These are phyloP conservation scores for Phytophthora sp. DNA, from an alignment of 352 stramenopile genomes.

Conservation along the genomic window DNA sequence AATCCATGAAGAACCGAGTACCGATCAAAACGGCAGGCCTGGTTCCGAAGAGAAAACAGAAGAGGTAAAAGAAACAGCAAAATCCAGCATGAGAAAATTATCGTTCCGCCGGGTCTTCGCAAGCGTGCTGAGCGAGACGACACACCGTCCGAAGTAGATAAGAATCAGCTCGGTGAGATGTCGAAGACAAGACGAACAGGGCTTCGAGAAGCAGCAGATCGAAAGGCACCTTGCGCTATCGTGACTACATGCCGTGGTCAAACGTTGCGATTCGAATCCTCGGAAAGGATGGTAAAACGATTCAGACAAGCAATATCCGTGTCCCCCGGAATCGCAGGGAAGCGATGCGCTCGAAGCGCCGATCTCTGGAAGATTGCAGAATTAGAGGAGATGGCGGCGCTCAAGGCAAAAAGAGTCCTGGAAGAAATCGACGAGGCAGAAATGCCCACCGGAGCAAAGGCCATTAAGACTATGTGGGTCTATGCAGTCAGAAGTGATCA, in stretches of 20 bases:
- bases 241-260: not conserved
- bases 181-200: not conserved
- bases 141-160: not conserved
- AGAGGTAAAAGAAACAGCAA: too few relatives aligned
- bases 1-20: too few relatives aligned
- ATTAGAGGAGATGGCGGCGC: not conserved
- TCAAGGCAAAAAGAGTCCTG: constrained; percentile 2
- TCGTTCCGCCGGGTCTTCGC: not conserved
- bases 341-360: not conserved
- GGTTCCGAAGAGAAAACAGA: too few relatives aligned
- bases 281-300: not conserved
- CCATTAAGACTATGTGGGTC: constrained; percentile 17
- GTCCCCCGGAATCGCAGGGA: not conserved
- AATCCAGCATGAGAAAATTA: not conserved
- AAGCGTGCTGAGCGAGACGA: not conserved
- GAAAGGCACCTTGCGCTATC: not conserved
- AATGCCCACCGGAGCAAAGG: not conserved
- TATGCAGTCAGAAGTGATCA: constrained; percentile 14
- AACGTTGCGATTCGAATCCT: not conserved
- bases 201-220: not conserved
- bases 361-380: not conserved
- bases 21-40: too few relatives aligned
- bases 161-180: not conserved
- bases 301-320: not conserved
- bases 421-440: not conserved